phyloP scores from a whole-genome alignment of 345 rosid genomes.

The Toxicodendron radicans region DNA sequence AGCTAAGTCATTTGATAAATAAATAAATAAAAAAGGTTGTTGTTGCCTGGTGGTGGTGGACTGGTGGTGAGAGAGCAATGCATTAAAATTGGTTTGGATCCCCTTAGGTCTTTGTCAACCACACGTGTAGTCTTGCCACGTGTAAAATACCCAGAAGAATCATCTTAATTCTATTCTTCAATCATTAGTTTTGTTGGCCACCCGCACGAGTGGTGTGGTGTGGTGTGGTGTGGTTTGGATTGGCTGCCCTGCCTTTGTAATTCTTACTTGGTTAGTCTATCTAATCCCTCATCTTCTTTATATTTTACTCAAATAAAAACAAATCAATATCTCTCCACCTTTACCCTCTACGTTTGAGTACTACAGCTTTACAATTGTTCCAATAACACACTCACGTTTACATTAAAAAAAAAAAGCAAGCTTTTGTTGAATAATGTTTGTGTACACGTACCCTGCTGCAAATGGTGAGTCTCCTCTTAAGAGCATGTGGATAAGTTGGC shows the following conservation, averaged over 20 bases:
- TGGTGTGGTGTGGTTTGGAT: no score
- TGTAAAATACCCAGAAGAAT: neutral
- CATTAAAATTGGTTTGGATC: neutral
- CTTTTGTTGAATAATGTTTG: no score
- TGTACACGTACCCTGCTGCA: no score
- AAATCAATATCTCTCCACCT: constrained; percentile 2
- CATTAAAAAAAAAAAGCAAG: no score
- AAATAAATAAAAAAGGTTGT: neutral
- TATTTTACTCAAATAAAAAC: no score
- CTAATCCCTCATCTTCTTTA: neutral
- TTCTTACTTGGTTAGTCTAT: neutral
- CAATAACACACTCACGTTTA: no score
- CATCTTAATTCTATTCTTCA: constrained; percentile 6
- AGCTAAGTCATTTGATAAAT: neutral
- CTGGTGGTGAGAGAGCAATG: no score
- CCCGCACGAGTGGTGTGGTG: constrained; percentile 42
- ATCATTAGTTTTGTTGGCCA: constrained; percentile 30
- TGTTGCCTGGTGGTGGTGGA: neutral
- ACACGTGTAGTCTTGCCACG: constrained; percentile 18
- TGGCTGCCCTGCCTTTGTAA: neutral
- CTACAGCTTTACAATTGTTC: no score
- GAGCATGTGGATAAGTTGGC: constrained; percentile 10
- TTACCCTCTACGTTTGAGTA: neutral
- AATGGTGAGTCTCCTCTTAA: no score
- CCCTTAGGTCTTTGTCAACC: neutral